phyloP scores from a whole-genome alignment of 306 rosid genomes.

The Medicago ruthenica region DNA sequence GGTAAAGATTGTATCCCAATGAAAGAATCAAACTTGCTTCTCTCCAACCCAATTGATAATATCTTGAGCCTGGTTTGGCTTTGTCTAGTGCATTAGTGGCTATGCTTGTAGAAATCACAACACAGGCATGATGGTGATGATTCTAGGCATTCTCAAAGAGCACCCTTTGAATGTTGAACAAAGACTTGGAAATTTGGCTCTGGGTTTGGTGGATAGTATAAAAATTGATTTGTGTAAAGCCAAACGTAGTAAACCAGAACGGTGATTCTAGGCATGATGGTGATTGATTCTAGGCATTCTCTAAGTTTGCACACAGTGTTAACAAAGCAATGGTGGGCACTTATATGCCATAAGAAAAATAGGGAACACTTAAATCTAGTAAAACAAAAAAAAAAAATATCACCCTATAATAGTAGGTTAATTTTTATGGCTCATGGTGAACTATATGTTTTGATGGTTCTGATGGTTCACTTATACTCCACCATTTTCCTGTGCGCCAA shows the following conservation, averaged over 20 bases:
- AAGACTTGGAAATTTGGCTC: neutral
- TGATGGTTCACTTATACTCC: conserved; percentile 8
- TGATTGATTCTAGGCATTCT: too few species aligned
- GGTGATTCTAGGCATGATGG: too few species aligned
- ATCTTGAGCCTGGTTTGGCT: neutral
- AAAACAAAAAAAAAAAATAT: neutral
- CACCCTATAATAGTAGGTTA: neutral
- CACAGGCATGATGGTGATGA: neutral
- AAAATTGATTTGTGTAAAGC: neutral
- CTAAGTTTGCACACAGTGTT: neutral
- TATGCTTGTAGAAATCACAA: neutral
- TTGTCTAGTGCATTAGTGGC: neutral
- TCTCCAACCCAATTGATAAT: neutral
- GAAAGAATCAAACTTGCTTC: neutral
- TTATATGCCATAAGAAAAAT: neutral
- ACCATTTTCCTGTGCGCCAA: conserved; percentile 1
- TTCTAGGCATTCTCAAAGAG: neutral
- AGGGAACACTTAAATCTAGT: neutral
- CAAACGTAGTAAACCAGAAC: neutral
- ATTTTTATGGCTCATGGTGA: neutral
- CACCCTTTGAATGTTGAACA: neutral
- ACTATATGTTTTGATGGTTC: conserved; percentile 8
- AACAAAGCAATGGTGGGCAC: neutral
- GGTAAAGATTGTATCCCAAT: neutral
- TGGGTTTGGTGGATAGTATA: neutral